Percentiles rank a stretch among this genome's conserved stretches.
Evolutionary conservation across 2,329 filamentous ascomycete species (phyloP).

Genomic region (Periglandula ipomoeae): DNA sequence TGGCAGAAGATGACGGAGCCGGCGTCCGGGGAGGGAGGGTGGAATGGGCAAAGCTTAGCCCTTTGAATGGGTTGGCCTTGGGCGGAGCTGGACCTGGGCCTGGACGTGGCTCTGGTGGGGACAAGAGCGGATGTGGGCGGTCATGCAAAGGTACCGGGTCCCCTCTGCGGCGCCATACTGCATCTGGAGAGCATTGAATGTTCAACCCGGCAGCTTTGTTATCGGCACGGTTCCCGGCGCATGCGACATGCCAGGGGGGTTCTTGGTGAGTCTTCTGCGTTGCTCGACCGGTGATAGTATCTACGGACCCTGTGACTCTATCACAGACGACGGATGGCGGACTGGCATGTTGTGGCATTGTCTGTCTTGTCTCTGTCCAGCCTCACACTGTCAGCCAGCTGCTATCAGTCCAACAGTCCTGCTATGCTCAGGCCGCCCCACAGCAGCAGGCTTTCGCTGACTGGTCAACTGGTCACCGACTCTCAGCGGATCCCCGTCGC

Average conservation of each 20-base stretch:
- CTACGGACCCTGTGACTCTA: not conserved
- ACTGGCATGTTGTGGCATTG: not conserved
- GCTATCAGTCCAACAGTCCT: not conserved
- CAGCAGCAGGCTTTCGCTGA: no score
- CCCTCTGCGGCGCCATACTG: no score
- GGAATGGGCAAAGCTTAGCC: not conserved
- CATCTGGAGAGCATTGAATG: no score
- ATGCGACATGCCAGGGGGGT: not conserved
- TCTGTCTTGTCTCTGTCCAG: not conserved
- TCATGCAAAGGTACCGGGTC: no score
- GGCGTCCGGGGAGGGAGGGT: not conserved
- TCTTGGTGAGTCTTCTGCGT: not conserved
- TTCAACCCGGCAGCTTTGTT: no score
- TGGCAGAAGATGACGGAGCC: conserved; percentile 1
- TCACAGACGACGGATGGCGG: not conserved
- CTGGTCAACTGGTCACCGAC: no score
- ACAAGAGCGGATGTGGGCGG: no score
- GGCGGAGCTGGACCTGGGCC: no score
- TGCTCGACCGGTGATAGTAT: not conserved
- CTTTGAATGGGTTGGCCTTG: no score
- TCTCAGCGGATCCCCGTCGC: not conserved
- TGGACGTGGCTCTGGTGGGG: no score
- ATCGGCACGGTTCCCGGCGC: no score
- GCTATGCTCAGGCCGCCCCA: no score
- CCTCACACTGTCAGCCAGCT: not conserved